These are phyloP conservation scores for Trichoderma sp. DNA, from an alignment of 2,329 filamentous ascomycete genomes.

Conservation along the genomic window DNA sequence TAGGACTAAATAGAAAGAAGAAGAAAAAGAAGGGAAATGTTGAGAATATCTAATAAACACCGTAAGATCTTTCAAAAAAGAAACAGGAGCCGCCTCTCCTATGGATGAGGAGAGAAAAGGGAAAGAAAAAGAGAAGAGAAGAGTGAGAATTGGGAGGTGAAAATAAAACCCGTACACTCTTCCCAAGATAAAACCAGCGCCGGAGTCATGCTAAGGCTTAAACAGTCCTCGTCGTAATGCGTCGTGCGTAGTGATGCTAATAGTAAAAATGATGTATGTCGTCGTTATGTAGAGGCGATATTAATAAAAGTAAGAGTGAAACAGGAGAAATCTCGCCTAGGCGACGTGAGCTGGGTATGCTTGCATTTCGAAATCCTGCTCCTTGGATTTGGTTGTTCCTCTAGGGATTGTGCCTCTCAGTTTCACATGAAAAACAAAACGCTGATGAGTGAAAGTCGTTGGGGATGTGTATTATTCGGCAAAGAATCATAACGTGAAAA, in stretches of 20 bases:
- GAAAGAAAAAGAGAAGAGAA: neutral
- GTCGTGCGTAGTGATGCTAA: slow-evolving; percentile 29
- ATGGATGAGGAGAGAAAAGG: neutral
- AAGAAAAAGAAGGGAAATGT: neutral
- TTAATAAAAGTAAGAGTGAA: neutral
- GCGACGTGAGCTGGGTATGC: slow-evolving; percentile 16
- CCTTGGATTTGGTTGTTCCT: neutral
- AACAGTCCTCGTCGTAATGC: slow-evolving; percentile 27
- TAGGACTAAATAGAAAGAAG: neutral
- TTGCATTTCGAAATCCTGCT: neutral
- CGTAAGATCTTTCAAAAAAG: neutral
- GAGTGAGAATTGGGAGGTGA: neutral
- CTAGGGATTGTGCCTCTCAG: neutral
- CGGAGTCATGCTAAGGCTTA: slow-evolving; percentile 27
- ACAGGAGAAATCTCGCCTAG: slow-evolving; percentile 12
- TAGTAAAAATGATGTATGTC: slow-evolving; percentile 19
- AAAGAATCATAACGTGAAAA: neutral
- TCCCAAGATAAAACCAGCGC: slow-evolving; percentile 25
- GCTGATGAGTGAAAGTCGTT: neutral
- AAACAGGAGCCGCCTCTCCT: neutral
- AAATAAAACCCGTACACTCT: neutral
- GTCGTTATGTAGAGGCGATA: slow-evolving; percentile 20
- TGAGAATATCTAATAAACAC: slow-evolving; percentile 6
- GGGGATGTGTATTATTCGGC: neutral
- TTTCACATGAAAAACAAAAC: neutral